Percentiles rank a stretch among this genome's conserved stretches.
Conservation (phyloP, 345 rosid genomes). For the Eucalyptus polyanthemos region DNA sequence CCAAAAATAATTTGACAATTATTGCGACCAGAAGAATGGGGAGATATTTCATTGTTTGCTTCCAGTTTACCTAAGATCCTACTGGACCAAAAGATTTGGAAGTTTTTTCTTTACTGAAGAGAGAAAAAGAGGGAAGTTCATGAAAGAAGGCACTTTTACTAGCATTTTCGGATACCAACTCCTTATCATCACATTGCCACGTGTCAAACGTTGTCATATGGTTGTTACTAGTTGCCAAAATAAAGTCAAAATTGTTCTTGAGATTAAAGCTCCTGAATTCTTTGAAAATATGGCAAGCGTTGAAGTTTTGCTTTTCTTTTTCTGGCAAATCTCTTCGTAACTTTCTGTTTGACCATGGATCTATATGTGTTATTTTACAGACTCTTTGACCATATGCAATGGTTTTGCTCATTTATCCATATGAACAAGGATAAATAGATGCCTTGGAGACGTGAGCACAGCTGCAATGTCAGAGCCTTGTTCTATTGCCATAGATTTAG, state of each 20-base stretch:
- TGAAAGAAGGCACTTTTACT: not conserved
- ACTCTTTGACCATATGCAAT: not conserved
- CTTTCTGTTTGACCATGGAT: not conserved
- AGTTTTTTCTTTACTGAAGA: no score
- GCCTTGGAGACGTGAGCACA: no score
- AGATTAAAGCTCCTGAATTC: not conserved
- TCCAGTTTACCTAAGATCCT: not conserved
- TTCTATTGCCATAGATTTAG: no score
- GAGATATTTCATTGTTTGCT: not conserved
- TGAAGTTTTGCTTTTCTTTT: not conserved
- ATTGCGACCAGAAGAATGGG: accelerated
- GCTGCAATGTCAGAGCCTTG: no score
- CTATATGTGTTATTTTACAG: not conserved
- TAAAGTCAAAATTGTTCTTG: not conserved
- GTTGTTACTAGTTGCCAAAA: not conserved
- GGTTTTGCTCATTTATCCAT: not conserved
- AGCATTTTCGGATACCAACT: not conserved
- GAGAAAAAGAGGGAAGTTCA: not conserved
- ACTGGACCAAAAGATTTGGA: not conserved
- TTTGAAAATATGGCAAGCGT: not conserved
- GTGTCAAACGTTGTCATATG: not conserved
- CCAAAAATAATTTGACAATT: not conserved
- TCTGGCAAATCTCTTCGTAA: not conserved
- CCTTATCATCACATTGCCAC: not conserved
- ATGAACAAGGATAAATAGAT: no score